These are phyloP conservation scores for Echeveria elegans DNA, from an alignment of 164 flowering plant species.

Conservation along the genomic window DNA sequence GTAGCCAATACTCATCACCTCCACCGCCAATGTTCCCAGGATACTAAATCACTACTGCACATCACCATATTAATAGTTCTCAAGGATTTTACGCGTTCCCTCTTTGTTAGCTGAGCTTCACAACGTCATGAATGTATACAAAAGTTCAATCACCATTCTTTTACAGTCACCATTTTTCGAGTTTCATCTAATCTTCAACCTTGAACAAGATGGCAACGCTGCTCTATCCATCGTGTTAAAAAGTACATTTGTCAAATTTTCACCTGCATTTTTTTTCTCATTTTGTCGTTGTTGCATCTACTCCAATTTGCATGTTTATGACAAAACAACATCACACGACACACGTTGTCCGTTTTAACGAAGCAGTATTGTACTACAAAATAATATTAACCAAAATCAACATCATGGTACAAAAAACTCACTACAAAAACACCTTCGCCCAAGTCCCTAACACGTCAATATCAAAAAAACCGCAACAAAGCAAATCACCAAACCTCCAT, in stretches of 20 bases:
- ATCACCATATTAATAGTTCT: not conserved
- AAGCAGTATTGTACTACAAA: not conserved
- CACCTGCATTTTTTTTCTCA: too few relatives aligned
- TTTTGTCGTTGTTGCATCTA: not conserved
- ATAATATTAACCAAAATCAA: not conserved
- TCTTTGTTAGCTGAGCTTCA: not conserved
- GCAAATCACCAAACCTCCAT: too few relatives aligned
- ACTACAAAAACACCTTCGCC: not conserved
- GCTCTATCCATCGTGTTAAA: too few relatives aligned
- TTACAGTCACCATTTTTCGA: not conserved
- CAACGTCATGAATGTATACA: not conserved
- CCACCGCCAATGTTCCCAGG: conserved; percentile 60
- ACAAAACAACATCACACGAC: not conserved
- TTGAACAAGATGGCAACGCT: too few relatives aligned
- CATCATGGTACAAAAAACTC: not conserved
- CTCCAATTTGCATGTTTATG: too few relatives aligned
- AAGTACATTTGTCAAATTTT: too few relatives aligned
- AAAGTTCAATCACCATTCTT: not conserved
- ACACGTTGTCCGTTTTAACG: not conserved
- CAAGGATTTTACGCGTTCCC: not conserved
- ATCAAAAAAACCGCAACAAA: not conserved
- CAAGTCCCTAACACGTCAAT: too few relatives aligned
- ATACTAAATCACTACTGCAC: conserved; percentile 20
- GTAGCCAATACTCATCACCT: conserved; percentile 40
- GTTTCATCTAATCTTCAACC: too few relatives aligned